Percentiles rank a stretch among this genome's conserved stretches.
phyloP scores from a whole-genome alignment of 1,139 yeast genomes.

The Magnusiomyces sp. region DNA sequence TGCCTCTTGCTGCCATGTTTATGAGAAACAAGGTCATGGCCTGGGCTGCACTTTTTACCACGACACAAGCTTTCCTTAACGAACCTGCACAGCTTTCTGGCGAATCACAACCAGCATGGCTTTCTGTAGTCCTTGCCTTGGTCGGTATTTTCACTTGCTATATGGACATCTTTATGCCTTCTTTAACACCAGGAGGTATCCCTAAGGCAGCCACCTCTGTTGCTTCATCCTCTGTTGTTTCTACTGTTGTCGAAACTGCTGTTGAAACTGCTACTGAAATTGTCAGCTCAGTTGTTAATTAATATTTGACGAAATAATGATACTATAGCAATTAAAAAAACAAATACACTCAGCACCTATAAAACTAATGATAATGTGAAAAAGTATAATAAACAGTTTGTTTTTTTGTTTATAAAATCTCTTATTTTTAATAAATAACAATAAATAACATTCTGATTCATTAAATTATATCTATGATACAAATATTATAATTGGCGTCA shows the following conservation, averaged over 20 bases:
- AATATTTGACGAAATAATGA: background rate
- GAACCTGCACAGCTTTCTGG: slow-evolving; percentile 36
- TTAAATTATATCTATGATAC: background rate
- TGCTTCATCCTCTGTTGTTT: slow-evolving; percentile 12
- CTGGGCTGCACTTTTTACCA: slow-evolving; percentile 49
- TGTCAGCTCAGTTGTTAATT: background rate
- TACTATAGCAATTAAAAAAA: background rate
- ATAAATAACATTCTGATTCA: background rate
- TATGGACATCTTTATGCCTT: slow-evolving; percentile 32
- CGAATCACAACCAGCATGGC: slow-evolving; percentile 30
- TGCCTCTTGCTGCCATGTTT: slow-evolving; percentile 62
- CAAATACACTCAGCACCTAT: no score
- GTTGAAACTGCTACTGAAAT: background rate
- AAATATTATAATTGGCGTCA: background rate
- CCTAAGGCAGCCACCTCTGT: slow-evolving; percentile 12
- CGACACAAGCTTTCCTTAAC: slow-evolving; percentile 44
- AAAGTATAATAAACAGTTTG: no score
- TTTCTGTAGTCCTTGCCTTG: slow-evolving; percentile 25
- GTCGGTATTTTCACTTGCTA: slow-evolving; percentile 31
- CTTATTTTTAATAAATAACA: background rate
- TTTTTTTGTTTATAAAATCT: background rate
- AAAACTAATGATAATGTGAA: background rate
- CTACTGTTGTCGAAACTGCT: slow-evolving; percentile 6
- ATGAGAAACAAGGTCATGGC: slow-evolving; percentile 41
- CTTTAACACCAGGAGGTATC: slow-evolving; percentile 17